Conservation (phyloP, 208 protist genomes). For the Angomonas deanei region DNA sequence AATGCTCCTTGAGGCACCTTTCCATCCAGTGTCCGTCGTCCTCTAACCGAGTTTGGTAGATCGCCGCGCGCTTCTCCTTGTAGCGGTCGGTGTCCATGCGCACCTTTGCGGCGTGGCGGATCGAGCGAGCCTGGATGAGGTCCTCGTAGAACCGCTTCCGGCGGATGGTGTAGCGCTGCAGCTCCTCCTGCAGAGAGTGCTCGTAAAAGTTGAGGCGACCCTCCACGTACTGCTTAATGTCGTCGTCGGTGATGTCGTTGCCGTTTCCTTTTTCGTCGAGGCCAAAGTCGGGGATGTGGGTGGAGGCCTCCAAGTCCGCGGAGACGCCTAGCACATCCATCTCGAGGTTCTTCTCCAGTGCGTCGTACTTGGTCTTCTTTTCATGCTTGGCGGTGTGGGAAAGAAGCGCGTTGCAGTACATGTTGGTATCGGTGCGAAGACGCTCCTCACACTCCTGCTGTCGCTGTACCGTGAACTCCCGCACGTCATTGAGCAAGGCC, state of each 20-base stretch:
- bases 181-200: slow-evolving; percentile 30
- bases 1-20: slow-evolving; percentile 38
- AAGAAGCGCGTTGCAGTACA: slow-evolving; percentile 34
- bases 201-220: slow-evolving; percentile 39
- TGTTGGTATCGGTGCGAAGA: slow-evolving; percentile 24
- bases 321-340: slow-evolving; percentile 15
- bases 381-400: slow-evolving; percentile 14
- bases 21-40: slow-evolving; percentile 33
- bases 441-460: slow-evolving; percentile 31
- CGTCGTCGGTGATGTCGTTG: slow-evolving; percentile 37
- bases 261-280: slow-evolving; percentile 13
- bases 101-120: slow-evolving; percentile 38
- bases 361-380: neutral
- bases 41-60: slow-evolving; percentile 29
- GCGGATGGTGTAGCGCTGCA: slow-evolving; percentile 24
- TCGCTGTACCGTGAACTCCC: slow-evolving; percentile 23
- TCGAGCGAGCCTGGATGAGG: slow-evolving; percentile 29
- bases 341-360: slow-evolving; percentile 18
- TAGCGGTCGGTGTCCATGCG: slow-evolving; percentile 36
- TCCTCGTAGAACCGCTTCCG: slow-evolving; percentile 47
- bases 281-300: slow-evolving; percentile 26
- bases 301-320: slow-evolving; percentile 20
- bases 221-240: slow-evolving; percentile 38
- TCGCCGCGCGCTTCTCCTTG: slow-evolving; percentile 16
- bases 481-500: slow-evolving; percentile 28